Evolutionary conservation across 169 alveolate genomes (phyloP), one percentile per base, ranked within the genome.

Genomic region (Babesia ovis): DNA sequence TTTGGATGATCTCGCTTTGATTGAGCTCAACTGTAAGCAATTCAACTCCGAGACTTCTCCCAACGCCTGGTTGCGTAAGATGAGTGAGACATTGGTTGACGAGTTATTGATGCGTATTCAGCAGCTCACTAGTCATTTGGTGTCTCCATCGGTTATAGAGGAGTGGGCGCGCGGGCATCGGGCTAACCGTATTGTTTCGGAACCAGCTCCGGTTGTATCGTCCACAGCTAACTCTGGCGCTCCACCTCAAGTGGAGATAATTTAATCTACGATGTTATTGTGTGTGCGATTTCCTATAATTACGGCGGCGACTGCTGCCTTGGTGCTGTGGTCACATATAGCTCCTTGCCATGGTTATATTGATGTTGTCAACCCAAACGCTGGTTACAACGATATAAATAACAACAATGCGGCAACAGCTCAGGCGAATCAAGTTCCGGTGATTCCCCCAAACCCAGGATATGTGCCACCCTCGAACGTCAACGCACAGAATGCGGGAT

Each of bases 31-130:
- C 85, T 92, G 95, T 86, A 83, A 85, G 61, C 66, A 68, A 54
- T 92, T 82, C 55, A 92, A 92, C 72, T 92, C 95, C 8, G 89
- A 74, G 56, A 83, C 77, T 18, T 89, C 87, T 23, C 91, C 92
- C 42, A 87, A 80, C 45, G 90, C 90, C 12, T 86, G 91, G 80
- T 83, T 88, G 37, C 83, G 87, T 14, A 77, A 74, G 31, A 83
- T 69, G 80, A 85, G 87, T 41, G 92, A 79, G 66, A 27, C 29
- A 25, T 79, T 79, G 18, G 87, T 79, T 11, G 87, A 86, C 55
- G 91, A 83, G 66, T 60, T 73, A 31, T 41, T 84, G 41, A 16
- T 59, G 58, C 77, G 84, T 14, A 64, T 73, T 18, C 83, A 72
- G 66, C 83, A 72, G 57, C 53, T 72, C 37, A 50, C 68, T 3